Evolutionary conservation across 1,284 basidiomycete genomes (phyloP).

Genomic region (Pseudozyma tsukubaensis): DNA sequence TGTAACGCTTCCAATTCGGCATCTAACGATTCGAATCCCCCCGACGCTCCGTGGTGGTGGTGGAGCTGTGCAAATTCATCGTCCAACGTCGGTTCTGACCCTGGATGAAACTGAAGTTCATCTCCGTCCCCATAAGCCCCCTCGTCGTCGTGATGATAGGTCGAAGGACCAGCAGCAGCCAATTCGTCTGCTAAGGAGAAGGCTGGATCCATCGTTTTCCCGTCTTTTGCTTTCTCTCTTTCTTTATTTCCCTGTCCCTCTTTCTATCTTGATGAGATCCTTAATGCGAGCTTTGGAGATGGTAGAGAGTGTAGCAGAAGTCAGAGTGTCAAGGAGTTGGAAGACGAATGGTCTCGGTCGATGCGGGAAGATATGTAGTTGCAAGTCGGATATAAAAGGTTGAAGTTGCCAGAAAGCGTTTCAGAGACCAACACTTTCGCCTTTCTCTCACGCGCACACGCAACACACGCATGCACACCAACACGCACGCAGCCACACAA

Average conservation of each 20-base stretch:
- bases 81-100: not conserved
- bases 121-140: not conserved
- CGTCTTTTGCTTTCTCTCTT: not conserved
- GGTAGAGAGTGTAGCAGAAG: too few relatives aligned
- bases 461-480: not conserved
- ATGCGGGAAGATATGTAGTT: too few relatives aligned
- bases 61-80: slow-evolving; percentile 3
- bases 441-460: not conserved
- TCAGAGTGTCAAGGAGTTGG: not conserved
- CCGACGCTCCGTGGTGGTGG: not conserved
- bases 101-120: slow-evolving; percentile 9
- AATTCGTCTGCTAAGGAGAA: slow-evolving; percentile 43
- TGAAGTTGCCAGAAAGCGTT: not conserved
- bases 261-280: not conserved
- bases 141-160: not conserved
- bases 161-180: not conserved
- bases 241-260: not conserved
- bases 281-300: too few relatives aligned
- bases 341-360: not conserved
- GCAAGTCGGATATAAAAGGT: too few relatives aligned
- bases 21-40: slow-evolving; percentile 4
- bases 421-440: slow-evolving; percentile 8
- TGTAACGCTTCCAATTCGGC: slow-evolving; percentile 15
- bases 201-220: slow-evolving; percentile 37
- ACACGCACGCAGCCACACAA: slow-evolving; percentile 12